Evolutionary conservation across 1,284 basidiomycete species (phyloP).

Genomic region (Trichosporon coremiiforme): DNA sequence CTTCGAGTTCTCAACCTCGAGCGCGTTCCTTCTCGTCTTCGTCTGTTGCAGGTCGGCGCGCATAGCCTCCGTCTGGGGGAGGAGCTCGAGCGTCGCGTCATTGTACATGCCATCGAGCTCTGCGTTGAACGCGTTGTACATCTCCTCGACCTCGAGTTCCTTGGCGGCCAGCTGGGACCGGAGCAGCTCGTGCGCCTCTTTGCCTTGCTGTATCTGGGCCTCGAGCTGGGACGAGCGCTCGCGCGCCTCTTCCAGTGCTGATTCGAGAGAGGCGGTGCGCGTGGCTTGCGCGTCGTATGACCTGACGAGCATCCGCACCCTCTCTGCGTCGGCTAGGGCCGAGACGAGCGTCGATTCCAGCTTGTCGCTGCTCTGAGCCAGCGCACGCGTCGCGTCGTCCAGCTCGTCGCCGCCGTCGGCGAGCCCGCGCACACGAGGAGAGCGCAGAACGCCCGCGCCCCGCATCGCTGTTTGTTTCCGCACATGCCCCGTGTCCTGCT

Average conservation of each 20-base stretch:
- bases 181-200: conserved; percentile 72
- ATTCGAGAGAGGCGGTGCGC: conserved; percentile 62
- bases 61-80: conserved; percentile 76
- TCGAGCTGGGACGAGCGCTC: conserved; percentile 67
- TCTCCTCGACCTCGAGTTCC: conserved; percentile 80
- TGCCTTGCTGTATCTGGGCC: conserved; percentile 67
- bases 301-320: conserved; percentile 29
- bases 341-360: conserved; percentile 39
- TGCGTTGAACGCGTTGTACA: conserved; percentile 90
- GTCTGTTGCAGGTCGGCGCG: conserved; percentile 69
- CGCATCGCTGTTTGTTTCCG: conserved; percentile 16
- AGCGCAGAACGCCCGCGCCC: background rate
- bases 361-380: conserved; percentile 33
- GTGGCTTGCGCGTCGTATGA: conserved; percentile 18
- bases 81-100: conserved; percentile 69
- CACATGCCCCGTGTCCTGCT: conserved; percentile 20
- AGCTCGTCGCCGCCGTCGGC: background rate
- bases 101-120: conserved; percentile 86
- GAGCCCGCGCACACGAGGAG: background rate
- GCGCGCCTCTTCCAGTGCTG: conserved; percentile 68
- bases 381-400: conserved; percentile 3
- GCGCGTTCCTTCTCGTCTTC: conserved; percentile 71
- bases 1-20: conserved; percentile 75
- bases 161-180: conserved; percentile 72
- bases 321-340: conserved; percentile 39